Evolutionary conservation across 805 yeast species (phyloP), one percentile per base, ranked within the genome.

Genomic region (Debaryomyces hansenii): DNA sequence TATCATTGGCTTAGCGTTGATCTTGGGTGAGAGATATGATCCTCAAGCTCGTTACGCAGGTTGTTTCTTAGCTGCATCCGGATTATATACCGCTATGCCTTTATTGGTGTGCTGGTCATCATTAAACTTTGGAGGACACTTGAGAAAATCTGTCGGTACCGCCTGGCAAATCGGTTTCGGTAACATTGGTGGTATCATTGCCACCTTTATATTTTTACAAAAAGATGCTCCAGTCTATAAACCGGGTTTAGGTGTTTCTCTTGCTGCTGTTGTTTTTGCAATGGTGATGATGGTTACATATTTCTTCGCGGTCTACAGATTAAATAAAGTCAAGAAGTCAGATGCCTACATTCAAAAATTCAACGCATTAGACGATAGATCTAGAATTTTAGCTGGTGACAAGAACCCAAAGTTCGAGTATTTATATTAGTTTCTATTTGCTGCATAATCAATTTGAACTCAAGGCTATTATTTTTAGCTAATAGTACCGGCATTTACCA

Each of bases 161-260:
- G 84, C 82, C 1, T 78, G 77, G 71, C 82, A 80, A 55, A 78
- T 84, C 56, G 89, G 89, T 0, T 83, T 84, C 55, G 90, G 88
- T 44, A 84, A 84, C 64, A 82, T 82, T 56, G 90, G 89, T 39
- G 89, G 88, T 49, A 83, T 84, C 55, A 74, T 84, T 46, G 69
- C 88, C 4, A 76, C 87, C 1, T 84, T 73, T 54, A 64, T 82
- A 16, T 84, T 79, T 67, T 69, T 79, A 37, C 54, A 76, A 34
- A 56, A 63, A 35, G 87, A 83, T 50, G 74, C 85, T 11, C 90
- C 90, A n/a, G 65, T 64, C 28, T 84, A 78, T 59, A 69, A 57
- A 31, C 79, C 75, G 37, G 90, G 89, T 35, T 63, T 80, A 46
- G 63, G 77, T 37, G 69, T 80, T 24, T 63, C 78, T 47, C 58